Evolutionary conservation across 2,329 filamentous ascomycete genomes (phyloP).

Genomic region (Cercospora citrullina): DNA sequence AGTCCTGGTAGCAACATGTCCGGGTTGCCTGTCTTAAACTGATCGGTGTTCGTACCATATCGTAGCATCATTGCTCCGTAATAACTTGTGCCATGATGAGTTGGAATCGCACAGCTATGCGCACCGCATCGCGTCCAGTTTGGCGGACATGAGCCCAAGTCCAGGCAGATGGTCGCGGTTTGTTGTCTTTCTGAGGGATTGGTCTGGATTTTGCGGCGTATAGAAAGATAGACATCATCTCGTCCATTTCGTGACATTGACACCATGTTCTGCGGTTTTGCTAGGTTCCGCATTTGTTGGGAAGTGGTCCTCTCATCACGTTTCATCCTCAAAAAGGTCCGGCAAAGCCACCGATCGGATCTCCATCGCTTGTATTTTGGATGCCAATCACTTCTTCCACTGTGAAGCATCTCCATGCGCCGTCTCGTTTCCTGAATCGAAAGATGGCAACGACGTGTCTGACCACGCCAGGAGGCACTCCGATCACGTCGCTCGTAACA

Average conservation of each 20-base stretch:
- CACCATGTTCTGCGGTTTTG: neutral
- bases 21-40: neutral
- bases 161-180: neutral
- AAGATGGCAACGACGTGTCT: slow-evolving; percentile 14
- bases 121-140: neutral
- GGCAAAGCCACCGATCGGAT: neutral
- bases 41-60: neutral
- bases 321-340: neutral
- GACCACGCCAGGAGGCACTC: slow-evolving; percentile 7
- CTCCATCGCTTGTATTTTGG: slow-evolving; percentile 9
- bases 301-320: neutral
- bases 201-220: neutral
- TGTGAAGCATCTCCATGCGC: slow-evolving; percentile 12
- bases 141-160: neutral
- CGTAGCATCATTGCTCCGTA: neutral
- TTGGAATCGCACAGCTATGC: neutral
- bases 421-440: slow-evolving; percentile 12
- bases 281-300: neutral
- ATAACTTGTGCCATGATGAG: neutral
- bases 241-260: neutral
- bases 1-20: neutral
- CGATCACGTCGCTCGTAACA: slow-evolving; percentile 10
- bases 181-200: neutral
- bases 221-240: neutral
- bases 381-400: slow-evolving; percentile 16